Evolutionary conservation across 495 filamentous ascomycete genomes (phyloP), one percentile per base, ranked within the genome.

Genomic region (Penicillium atrosanguineum): DNA sequence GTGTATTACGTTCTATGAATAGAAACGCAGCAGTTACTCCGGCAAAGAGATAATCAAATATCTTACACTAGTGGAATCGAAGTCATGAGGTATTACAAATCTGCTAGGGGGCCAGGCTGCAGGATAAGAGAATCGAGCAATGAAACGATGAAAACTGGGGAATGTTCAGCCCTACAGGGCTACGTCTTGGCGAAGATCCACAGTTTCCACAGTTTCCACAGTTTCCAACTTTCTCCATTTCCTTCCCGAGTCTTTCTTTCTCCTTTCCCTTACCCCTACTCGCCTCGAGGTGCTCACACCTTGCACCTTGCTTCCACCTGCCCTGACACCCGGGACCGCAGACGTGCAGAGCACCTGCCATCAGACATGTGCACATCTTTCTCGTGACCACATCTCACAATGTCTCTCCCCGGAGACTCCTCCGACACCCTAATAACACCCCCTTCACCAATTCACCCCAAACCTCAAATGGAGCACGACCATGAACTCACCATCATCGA

Each of bases 81-180:
- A 23, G 23, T 5, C 2, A 31, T 31, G 28, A 31, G 28, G 28
- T 31, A 31, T 31, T 34, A 34, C 16, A 14, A 37, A 18, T 5
- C 6, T 19, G 44, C 8, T 31, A 7, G 18, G 28, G 7, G 23
- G 44, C n/a, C 40, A 46, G 44, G 37, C 12, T 19, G 8, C n/a
- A 42, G 16, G 48, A 42, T 34, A 34, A 34, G 11, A 14, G 23
- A 14, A 34, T 1, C 7, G 28, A 29, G 16, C 38, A 0, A 4
- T 18, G 36, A 41, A 9, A 21, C 2, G 15, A 14, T 2, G 25
- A 42, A 16, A 42, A 19, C 23, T n/a, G 19, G 51, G 51, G 25
- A 36, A 55, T 49, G 14, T 29, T 60, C 63, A 67, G 64, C 64
- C 64, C 61, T 67, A 67, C 50, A 49, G 45, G 63, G 53, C 50